Evolutionary conservation across 345 rosid genomes (phyloP), one percentile per base, ranked within the genome.

Genomic region (Murraya paniculata): DNA sequence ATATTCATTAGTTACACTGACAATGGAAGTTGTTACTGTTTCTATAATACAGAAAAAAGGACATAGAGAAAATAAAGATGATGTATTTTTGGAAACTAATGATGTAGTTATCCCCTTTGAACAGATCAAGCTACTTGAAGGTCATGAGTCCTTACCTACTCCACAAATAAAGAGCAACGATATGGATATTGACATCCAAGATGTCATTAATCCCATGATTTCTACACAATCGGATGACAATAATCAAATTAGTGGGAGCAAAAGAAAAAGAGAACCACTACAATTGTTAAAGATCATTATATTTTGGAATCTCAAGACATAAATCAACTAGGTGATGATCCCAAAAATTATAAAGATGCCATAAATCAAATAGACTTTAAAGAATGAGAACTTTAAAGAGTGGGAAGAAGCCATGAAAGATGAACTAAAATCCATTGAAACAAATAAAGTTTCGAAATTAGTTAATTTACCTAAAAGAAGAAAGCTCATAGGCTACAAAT

Each of bases 151-250:
- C 9, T 58, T 22, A 6, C 9, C 7, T 2, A 9, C 11, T 3
- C 10, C 1, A 7, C 1, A 22, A 8, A 24, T 59, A 4, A 8
- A 59, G 1, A 59, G 2, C 5, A 59, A 10, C 25, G 64, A 59
- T 25, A 2, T 2, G 2, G 16, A 59, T 24, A n/a, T 2, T 59
- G 0, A 59, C 1, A 21, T 59, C 6, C 16, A 22, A 22, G 10
- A 59, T n/a, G 25, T 0, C 8, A n/a, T 0, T 2, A n/a, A 2
- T 18, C 10, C 2, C 0, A 4, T 25, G 18, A 41, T 0, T 10
- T 10, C 4, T 10, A 41, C 4, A 2, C 48, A n/a, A 10, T n/a
- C 0, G 7, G 10, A 24, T 10, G 9, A 10, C 0, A n/a, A n/a
- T 60, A 1, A 6, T 60, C 1, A 60, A 1, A 60, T 4, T 24